phyloP scores from a whole-genome alignment of 768 basidiomycete genomes.

The Boletales sp. region DNA sequence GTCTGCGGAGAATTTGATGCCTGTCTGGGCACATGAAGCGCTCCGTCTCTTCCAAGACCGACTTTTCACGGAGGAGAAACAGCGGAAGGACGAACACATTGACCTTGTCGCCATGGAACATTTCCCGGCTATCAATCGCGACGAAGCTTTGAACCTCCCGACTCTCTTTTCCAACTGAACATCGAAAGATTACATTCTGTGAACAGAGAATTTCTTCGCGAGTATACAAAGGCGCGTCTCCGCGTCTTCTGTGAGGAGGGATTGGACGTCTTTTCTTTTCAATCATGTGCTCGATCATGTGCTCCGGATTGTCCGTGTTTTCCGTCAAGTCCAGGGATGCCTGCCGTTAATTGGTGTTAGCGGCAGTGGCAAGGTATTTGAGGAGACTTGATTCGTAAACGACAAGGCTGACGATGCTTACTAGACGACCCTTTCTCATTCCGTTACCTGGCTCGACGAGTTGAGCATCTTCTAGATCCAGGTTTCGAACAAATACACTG shows the following conservation, averaged over 20 bases:
- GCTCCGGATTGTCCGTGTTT: constrained; percentile 95
- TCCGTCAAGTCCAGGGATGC: constrained; percentile 98
- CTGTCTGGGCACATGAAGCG: constrained; percentile 98
- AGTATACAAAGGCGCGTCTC: constrained; percentile 94
- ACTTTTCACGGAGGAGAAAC: constrained; percentile 86
- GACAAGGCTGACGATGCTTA: constrained; percentile 12
- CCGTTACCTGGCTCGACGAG: constrained; percentile 99
- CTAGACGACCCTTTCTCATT: constrained; percentile 94
- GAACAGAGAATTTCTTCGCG: constrained; percentile 86
- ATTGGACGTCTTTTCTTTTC: constrained; percentile 95
- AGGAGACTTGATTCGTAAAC: background rate
- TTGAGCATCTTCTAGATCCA: constrained; percentile 99
- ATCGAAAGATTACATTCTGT: constrained; percentile 94
- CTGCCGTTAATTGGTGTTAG: constrained; percentile 95
- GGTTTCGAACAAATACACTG: constrained; percentile 98
- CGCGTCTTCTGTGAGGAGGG: constrained; percentile 99
- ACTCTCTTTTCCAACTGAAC: constrained; percentile 99
- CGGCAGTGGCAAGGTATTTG: constrained; percentile 90
- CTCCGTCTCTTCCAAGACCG: constrained; percentile 97
- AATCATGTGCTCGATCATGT: constrained; percentile 99
- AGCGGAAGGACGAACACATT: constrained; percentile 93
- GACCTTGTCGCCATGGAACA: constrained; percentile 82
- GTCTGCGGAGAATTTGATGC: constrained; percentile 90
- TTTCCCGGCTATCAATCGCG: constrained; percentile 89
- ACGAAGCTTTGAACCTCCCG: constrained; percentile 83